Conservation (phyloP, 768 basidiomycete genomes). For the Tephrocybe sp. region DNA sequence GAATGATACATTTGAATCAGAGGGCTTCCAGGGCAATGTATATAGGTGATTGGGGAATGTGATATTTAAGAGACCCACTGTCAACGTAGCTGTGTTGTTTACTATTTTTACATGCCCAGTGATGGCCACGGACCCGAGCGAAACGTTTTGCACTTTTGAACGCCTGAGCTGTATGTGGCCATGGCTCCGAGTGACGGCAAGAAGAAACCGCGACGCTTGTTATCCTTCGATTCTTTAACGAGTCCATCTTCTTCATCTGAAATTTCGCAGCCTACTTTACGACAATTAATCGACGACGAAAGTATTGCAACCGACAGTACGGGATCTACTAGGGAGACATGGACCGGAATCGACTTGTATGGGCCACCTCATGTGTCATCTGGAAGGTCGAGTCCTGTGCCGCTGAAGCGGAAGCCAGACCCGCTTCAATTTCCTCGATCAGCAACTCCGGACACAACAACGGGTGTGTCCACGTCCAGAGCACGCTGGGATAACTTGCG, state of each 20-base stretch:
- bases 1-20: too few species aligned
- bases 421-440: constrained; percentile 16
- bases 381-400: constrained; percentile 5
- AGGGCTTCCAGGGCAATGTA: too few species aligned
- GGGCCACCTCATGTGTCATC: constrained; percentile 4
- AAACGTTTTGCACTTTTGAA: too few species aligned
- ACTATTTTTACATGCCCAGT: too few species aligned
- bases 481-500: constrained; percentile 53
- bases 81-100: too few species aligned
- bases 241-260: constrained; percentile 7
- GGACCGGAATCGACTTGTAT: constrained; percentile 12
- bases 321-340: constrained; percentile 5
- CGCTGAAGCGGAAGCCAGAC: constrained; percentile 10
- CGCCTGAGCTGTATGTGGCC: background rate
- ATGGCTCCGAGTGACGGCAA: constrained; percentile 17
- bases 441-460: constrained; percentile 47
- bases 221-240: constrained; percentile 24
- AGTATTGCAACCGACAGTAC: background rate
- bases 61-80: too few species aligned
- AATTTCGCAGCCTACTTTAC: constrained; percentile 1
- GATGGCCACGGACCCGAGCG: too few species aligned
- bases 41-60: too few species aligned
- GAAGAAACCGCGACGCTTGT: constrained; percentile 20
- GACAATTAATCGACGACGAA: constrained; percentile 9
- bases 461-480: constrained; percentile 36